Percentiles rank a stretch among this genome's conserved stretches.
phyloP scores from a whole-genome alignment of 371 early-diverging fungal species.

The Mortierella sp. region DNA sequence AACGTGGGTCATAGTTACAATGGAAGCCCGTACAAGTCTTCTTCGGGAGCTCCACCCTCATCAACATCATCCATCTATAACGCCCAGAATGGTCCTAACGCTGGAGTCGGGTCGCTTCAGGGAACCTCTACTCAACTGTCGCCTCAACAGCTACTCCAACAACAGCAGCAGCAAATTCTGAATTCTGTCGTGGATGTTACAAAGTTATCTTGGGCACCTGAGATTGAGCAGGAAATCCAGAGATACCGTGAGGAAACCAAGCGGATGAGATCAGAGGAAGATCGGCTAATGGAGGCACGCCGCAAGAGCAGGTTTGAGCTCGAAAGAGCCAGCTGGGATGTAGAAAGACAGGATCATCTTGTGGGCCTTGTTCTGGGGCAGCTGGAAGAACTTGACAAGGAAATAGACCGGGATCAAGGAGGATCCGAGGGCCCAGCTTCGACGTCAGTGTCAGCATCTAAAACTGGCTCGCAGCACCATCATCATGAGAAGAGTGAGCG shows the following conservation, averaged over 20 bases:
- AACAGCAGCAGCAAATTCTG: slow-evolving; percentile 53
- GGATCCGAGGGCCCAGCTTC: slow-evolving; percentile 10
- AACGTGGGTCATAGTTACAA: slow-evolving; percentile 11
- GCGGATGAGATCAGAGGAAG: slow-evolving; percentile 38
- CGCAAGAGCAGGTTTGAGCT: slow-evolving; percentile 51
- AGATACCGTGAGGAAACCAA: slow-evolving; percentile 48
- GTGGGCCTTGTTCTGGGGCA: slow-evolving; percentile 52
- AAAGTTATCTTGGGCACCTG: slow-evolving; percentile 50
- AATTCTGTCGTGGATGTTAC: slow-evolving; percentile 47
- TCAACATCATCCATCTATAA: slow-evolving; percentile 16
- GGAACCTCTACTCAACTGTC: slow-evolving; percentile 25
- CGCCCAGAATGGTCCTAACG: slow-evolving; percentile 12
- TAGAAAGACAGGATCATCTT: slow-evolving; percentile 51
- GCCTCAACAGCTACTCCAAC: slow-evolving; percentile 40
- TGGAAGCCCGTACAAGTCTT: slow-evolving; percentile 27
- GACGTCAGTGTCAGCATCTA: slow-evolving; percentile 9
- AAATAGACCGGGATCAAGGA: slow-evolving; percentile 44
- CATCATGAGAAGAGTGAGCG: slow-evolving; percentile 14
- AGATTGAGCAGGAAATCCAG: slow-evolving; percentile 45
- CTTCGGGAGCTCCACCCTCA: slow-evolving; percentile 13
- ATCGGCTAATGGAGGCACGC: slow-evolving; percentile 44
- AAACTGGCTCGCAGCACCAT: slow-evolving; percentile 21
- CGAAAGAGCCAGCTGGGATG: slow-evolving; percentile 53
- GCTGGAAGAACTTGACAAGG: slow-evolving; percentile 40
- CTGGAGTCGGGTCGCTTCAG: background rate